These are phyloP conservation scores for Coix lacrymajobi DNA, from an alignment of 176 grass and related monocot genomes.

Conservation along the genomic window DNA sequence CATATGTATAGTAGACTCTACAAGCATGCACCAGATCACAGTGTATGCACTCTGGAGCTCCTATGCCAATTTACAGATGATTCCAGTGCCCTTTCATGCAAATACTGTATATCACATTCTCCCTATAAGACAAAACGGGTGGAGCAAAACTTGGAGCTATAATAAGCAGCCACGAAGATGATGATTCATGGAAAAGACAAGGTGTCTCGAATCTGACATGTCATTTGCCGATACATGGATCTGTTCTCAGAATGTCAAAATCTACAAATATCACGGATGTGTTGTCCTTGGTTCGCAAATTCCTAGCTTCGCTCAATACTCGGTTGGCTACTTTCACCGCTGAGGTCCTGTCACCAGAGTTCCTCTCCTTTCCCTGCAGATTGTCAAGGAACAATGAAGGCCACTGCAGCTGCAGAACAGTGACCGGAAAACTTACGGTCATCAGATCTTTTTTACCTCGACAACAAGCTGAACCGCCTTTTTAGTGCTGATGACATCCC, in stretches of 20 bases:
- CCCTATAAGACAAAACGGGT: background rate
- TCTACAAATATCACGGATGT: slow-evolving; percentile 87
- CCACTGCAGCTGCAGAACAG: background rate
- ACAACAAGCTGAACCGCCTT: slow-evolving; percentile 58
- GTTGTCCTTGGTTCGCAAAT: slow-evolving; percentile 69
- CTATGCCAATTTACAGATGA: background rate
- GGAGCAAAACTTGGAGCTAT: slow-evolving; percentile 13
- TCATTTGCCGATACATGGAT: slow-evolving; percentile 44
- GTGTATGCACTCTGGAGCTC: background rate
- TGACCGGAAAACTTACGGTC: background rate
- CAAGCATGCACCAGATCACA: background rate
- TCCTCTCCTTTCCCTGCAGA: slow-evolving; percentile 49
- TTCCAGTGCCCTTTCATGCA: background rate
- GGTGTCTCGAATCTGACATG: background rate
- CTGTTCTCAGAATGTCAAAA: slow-evolving; percentile 71
- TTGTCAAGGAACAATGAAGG: background rate
- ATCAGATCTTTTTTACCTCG: slow-evolving; percentile 37
- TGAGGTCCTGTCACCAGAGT: background rate
- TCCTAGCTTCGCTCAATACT: slow-evolving; percentile 59
- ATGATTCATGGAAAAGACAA: background rate
- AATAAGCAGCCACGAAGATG: background rate
- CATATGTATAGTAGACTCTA: background rate
- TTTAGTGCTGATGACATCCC: slow-evolving; percentile 79
- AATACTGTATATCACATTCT: background rate
- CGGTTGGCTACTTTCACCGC: slow-evolving; percentile 53